phyloP scores from a whole-genome alignment of 83 land plant genomes.

The Thuja plicata region DNA sequence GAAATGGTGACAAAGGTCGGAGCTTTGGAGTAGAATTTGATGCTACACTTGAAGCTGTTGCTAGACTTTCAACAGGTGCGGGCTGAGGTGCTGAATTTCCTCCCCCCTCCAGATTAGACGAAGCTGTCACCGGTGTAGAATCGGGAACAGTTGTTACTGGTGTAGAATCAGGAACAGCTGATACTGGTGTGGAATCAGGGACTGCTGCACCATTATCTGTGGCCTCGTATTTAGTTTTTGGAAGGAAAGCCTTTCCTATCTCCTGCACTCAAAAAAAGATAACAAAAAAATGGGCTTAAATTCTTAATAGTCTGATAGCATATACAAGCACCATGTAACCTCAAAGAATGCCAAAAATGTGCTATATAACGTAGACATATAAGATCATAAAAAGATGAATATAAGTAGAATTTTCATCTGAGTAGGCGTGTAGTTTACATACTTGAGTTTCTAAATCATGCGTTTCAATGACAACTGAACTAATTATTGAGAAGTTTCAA shows the following conservation, averaged over 20 bases:
- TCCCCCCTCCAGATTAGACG: background rate
- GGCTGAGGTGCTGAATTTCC: constrained; percentile 11
- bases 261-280: background rate
- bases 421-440: background rate
- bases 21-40: background rate
- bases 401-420: background rate
- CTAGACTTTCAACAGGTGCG: background rate
- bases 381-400: background rate
- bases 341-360: background rate
- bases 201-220: constrained; percentile 9
- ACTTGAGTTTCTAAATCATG: background rate
- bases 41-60: background rate
- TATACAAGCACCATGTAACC: background rate
- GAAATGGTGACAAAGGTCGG: constrained; percentile 9
- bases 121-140: background rate
- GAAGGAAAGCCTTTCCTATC: constrained; percentile 14
- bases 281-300: background rate
- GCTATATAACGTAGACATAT: background rate
- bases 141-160: background rate
- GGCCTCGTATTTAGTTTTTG: background rate
- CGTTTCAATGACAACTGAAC: background rate
- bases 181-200: background rate
- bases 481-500: background rate
- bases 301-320: background rate
- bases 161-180: background rate